A percentile compares a stretch with the other conserved stretches of the same genome.
These are phyloP conservation scores for Rhodotorula diobovata DNA, from an alignment of 768 basidiomycete species.

Conservation along the genomic window DNA sequence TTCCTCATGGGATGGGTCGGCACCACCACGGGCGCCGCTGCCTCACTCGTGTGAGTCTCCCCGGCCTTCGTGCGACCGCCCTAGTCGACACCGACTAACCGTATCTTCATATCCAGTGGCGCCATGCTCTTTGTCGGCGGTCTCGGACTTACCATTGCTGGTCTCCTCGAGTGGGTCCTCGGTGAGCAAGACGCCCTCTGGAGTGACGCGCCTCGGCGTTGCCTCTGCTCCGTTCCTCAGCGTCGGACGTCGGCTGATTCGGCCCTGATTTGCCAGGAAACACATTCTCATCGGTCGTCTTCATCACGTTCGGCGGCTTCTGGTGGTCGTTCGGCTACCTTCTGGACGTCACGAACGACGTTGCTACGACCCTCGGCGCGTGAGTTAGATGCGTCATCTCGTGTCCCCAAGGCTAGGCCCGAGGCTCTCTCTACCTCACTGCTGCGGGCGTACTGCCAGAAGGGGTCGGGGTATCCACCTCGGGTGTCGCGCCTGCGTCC, in stretches of 20 bases:
- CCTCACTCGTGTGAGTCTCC: slow-evolving; percentile 16
- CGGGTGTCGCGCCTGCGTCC: no score
- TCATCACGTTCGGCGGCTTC: slow-evolving; percentile 41
- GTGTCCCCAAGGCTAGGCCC: no score
- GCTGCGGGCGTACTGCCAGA: no score
- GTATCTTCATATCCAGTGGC: slow-evolving; percentile 8
- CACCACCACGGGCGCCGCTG: slow-evolving; percentile 3
- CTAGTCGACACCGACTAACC: neutral
- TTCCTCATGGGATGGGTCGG: slow-evolving; percentile 38
- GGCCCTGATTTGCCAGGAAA: slow-evolving; percentile 13
- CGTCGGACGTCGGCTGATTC: neutral
- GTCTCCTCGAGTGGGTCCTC: slow-evolving; percentile 38
- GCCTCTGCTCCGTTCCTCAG: neutral
- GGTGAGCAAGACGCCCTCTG: slow-evolving; percentile 3
- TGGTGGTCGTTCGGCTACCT: slow-evolving; percentile 41
- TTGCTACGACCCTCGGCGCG: slow-evolving; percentile 36
- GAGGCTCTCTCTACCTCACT: neutral
- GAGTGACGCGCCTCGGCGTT: no score
- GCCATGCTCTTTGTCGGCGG: slow-evolving; percentile 40
- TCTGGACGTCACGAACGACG: slow-evolving; percentile 30
- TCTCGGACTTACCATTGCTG: slow-evolving; percentile 37
- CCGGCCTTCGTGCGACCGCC: neutral
- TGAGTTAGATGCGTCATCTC: no score
- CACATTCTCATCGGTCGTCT: slow-evolving; percentile 43
- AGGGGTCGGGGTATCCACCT: no score